A percentile compares a stretch with the other conserved stretches of the same genome.
Conservation (phyloP, 139 green algal genomes). For the Micractinium sp. region DNA sequence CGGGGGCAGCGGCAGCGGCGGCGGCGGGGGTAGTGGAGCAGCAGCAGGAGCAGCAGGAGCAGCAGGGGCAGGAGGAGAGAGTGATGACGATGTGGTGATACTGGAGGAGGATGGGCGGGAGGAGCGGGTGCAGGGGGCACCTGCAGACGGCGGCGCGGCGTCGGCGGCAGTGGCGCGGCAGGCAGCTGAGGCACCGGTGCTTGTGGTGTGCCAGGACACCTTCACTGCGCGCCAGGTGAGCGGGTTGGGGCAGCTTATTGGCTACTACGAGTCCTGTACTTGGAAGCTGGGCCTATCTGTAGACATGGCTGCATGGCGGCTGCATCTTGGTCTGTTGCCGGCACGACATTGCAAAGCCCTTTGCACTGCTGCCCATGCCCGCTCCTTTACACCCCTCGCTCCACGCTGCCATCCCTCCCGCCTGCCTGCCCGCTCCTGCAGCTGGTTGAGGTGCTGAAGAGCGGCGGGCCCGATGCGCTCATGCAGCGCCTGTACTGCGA, state of each 20-base stretch:
- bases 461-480: slow-evolving; percentile 42
- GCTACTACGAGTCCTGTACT: neutral
- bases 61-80: neutral
- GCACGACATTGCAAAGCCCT: no score
- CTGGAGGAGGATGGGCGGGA: neutral
- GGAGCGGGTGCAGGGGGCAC: neutral
- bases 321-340: neutral
- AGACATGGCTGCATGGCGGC: no score
- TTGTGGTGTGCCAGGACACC: slow-evolving; percentile 51
- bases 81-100: neutral
- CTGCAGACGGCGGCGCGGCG: neutral
- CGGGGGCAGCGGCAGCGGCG: neutral
- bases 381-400: no score
- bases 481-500: slow-evolving; percentile 61
- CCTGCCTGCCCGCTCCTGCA: neutral
- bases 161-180: neutral
- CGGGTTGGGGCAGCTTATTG: neutral
- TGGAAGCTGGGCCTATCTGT: neutral
- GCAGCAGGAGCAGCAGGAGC: neutral
- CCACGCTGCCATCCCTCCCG: no score
- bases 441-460: slow-evolving; percentile 42
- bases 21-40: neutral
- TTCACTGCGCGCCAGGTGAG: slow-evolving; percentile 30
- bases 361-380: no score
- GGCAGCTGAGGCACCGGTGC: slow-evolving; percentile 11